Base-by-base conservation (phyloP, 441 rosid species). In the Gossypium davidsonii region DNA sequence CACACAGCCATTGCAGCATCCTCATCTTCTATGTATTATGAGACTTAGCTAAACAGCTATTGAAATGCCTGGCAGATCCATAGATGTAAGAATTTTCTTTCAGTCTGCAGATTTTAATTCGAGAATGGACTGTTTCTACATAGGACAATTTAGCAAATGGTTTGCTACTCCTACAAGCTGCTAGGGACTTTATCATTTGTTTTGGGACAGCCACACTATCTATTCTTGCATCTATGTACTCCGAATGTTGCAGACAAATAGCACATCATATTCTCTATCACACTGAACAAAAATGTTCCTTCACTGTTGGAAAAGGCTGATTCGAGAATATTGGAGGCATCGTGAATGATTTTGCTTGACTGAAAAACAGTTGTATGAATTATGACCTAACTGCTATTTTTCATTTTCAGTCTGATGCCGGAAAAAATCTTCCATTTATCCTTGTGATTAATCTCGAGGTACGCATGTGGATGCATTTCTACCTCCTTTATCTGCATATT, bases 371-470 rank as follows among this genome's bases (percentile, higher is more conserved):
- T 58, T 17, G 61, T 51, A 25, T 72, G 67, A 60, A 31, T 6
- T 68, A 17, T 66, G 70, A 52, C 65, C 67, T 74, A 15, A 67
- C 18, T 67, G 44, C 53, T 74, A 72, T 53, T 76, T 78, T 53
- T 52, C 66, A 23, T 73, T 81, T 82, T 75, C 91, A 96, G 99
- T 89, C 93, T 17, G 96, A 89, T 78, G 86, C 90, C 12, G 98
- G 96, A 71, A 96, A 91, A 79, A 89, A 83, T 83, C 93, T 96
- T 74, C 98, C 99, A 0, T 93, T 96, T 82, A 79, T 96, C 79
- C 90, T 96, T 31, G 82, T 91, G 73, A 64, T 93, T 73, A 91
- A 91, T 81, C 99, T 96, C 59, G 97, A 96, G 98, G 99, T 96
- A 85, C 67, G 75, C 65, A 39, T 44, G 60, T 60, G 74, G 53